Conservation (phyloP, 805 yeast genomes). For the Kuraishia hungarica region DNA sequence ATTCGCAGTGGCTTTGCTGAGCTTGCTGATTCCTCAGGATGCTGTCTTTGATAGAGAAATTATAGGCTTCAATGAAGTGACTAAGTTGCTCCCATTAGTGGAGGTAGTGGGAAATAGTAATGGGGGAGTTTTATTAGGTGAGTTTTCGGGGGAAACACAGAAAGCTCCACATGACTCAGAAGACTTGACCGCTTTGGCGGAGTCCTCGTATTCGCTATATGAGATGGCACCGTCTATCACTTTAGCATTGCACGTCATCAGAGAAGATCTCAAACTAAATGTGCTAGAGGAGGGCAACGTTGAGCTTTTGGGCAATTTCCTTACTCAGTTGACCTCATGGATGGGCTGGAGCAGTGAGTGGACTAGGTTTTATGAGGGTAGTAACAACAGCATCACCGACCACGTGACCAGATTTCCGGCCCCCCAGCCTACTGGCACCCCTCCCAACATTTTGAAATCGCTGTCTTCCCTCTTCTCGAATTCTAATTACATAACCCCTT, state of each 20-base stretch:
- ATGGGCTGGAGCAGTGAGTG: slow-evolving; percentile 70
- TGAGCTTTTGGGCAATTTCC: slow-evolving; percentile 37
- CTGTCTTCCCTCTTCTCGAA: slow-evolving; percentile 40
- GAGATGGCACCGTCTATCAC: slow-evolving; percentile 55
- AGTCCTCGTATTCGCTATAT: slow-evolving; percentile 31
- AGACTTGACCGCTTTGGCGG: slow-evolving; percentile 2
- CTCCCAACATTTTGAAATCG: slow-evolving; percentile 54
- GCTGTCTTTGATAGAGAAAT: slow-evolving; percentile 12
- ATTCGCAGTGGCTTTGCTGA: slow-evolving; percentile 40
- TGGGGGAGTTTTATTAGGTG: background rate
- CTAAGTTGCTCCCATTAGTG: slow-evolving; percentile 16
- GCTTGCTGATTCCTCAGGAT: slow-evolving; percentile 40
- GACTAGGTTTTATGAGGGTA: slow-evolving; percentile 41
- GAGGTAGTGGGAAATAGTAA: slow-evolving; percentile 7
- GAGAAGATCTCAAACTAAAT: slow-evolving; percentile 69
- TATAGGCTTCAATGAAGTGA: slow-evolving; percentile 13
- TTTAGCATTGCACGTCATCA: slow-evolving; percentile 61
- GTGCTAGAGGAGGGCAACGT: slow-evolving; percentile 28
- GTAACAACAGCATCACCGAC: slow-evolving; percentile 11
- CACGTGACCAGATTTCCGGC: slow-evolving; percentile 23
- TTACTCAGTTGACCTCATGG: slow-evolving; percentile 57
- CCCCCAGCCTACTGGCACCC: slow-evolving; percentile 39
- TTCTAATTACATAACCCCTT: slow-evolving; percentile 36
- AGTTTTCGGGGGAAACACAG: background rate
- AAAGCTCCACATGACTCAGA: slow-evolving; percentile 8